A percentile compares a stretch with the other conserved stretches of the same genome.
These are phyloP conservation scores for Micractinium sp. DNA, from an alignment of 139 green algal species.

Conservation along the genomic window DNA sequence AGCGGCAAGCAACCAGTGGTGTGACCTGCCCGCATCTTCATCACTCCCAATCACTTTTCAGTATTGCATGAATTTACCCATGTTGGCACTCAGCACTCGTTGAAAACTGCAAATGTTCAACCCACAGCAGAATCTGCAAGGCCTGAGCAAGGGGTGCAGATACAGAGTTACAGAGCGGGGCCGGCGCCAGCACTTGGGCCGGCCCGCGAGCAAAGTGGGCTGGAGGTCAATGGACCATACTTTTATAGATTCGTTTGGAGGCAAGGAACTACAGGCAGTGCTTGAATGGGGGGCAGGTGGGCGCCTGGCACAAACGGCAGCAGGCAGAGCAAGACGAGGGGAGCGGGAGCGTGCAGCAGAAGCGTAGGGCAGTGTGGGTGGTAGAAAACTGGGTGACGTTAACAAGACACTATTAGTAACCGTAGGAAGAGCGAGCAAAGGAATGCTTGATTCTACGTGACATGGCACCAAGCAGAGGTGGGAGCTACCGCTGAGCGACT, in stretches of 20 bases:
- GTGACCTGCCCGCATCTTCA: too few relatives aligned
- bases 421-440: background rate
- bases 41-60: too few relatives aligned
- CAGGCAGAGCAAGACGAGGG: background rate
- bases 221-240: background rate
- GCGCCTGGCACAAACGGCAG: too few relatives aligned
- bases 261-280: background rate
- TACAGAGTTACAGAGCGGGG: background rate
- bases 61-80: too few relatives aligned
- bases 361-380: background rate
- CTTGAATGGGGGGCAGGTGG: too few relatives aligned
- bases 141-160: background rate
- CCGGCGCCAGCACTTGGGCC: constrained; percentile 8
- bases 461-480: too few relatives aligned
- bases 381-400: too few relatives aligned
- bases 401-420: background rate
- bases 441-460: background rate
- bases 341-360: background rate
- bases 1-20: too few relatives aligned
- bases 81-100: too few relatives aligned
- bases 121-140: background rate
- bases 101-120: too few relatives aligned
- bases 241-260: background rate
- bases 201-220: background rate
- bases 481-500: background rate